These are phyloP conservation scores for Pythium angustatum DNA, from an alignment of 352 stramenopile genomes.

Conservation along the genomic window DNA sequence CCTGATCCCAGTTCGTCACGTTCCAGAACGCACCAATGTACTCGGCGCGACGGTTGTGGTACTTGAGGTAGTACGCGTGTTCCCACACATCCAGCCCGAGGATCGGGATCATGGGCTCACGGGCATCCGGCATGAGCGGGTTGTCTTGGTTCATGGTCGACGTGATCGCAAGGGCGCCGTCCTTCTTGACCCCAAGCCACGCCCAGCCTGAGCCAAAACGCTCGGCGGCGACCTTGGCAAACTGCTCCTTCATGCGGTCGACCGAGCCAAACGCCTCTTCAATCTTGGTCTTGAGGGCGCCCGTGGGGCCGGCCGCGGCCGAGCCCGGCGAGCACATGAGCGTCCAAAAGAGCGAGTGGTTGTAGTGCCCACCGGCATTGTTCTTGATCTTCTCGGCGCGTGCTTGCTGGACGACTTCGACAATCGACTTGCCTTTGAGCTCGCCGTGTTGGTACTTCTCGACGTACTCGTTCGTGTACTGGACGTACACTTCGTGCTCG, in stretches of 20 bases:
- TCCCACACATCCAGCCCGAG: slow-evolving; percentile 90
- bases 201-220: slow-evolving; percentile 68
- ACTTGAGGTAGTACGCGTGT: slow-evolving; percentile 87
- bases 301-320: slow-evolving; percentile 37
- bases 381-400: slow-evolving; percentile 39
- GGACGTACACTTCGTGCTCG: slow-evolving; percentile 53
- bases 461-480: slow-evolving; percentile 39
- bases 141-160: slow-evolving; percentile 90
- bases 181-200: slow-evolving; percentile 44
- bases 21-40: slow-evolving; percentile 62
- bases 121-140: slow-evolving; percentile 33
- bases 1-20: slow-evolving; percentile 46
- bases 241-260: slow-evolving; percentile 62
- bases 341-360: slow-evolving; percentile 72
- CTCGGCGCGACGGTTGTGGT: slow-evolving; percentile 78
- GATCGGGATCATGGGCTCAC: slow-evolving; percentile 66
- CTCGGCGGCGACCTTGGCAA: slow-evolving; percentile 49
- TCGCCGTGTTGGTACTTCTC: slow-evolving; percentile 46
- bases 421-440: slow-evolving; percentile 36
- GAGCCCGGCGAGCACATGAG: slow-evolving; percentile 53
- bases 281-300: slow-evolving; percentile 47
- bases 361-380: slow-evolving; percentile 45
- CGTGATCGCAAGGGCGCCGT: slow-evolving; percentile 83
- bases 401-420: slow-evolving; percentile 35
- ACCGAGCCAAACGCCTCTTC: slow-evolving; percentile 68